phyloP scores from a whole-genome alignment of 108 stramenopile genomes.

The Craspedostauros australis region DNA sequence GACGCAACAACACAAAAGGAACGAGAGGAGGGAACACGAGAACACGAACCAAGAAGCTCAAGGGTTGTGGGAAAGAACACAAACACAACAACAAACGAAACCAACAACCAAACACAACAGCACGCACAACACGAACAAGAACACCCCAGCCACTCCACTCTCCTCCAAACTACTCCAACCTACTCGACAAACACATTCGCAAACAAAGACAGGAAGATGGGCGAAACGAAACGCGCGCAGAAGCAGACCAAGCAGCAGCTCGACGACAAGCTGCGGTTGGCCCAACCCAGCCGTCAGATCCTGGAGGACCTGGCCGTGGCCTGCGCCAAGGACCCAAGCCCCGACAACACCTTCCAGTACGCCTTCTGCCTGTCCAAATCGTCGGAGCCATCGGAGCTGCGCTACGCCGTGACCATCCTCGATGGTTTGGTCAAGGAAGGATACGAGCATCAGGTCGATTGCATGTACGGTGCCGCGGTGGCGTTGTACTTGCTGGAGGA shows the following conservation, averaged over 20 bases:
- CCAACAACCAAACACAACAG: background rate
- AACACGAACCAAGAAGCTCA: too few relatives aligned
- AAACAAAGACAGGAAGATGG: conserved; percentile 65
- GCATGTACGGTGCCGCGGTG: conserved; percentile 75
- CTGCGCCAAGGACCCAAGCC: conserved; percentile 54
- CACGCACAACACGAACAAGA: background rate
- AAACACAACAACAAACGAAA: background rate
- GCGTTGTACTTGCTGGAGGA: conserved; percentile 74
- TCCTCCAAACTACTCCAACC: background rate
- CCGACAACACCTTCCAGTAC: conserved; percentile 78
- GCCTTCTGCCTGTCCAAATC: conserved; percentile 79
- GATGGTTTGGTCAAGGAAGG: conserved; percentile 73
- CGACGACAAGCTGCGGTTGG: conserved; percentile 62
- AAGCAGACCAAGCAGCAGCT: conserved; percentile 41
- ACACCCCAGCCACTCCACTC: background rate
- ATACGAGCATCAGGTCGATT: conserved; percentile 78
- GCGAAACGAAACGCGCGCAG: conserved; percentile 59
- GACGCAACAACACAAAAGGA: too few relatives aligned
- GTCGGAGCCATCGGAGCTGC: conserved; percentile 42
- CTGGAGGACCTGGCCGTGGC: conserved; percentile 72
- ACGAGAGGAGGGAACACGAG: too few relatives aligned
- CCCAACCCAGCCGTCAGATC: conserved; percentile 50
- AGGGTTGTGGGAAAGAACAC: background rate
- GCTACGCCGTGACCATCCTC: conserved; percentile 67
- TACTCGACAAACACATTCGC: too few relatives aligned